Conservation (phyloP, 2,329 filamentous ascomycete species). For the Botrytis deweyae region DNA sequence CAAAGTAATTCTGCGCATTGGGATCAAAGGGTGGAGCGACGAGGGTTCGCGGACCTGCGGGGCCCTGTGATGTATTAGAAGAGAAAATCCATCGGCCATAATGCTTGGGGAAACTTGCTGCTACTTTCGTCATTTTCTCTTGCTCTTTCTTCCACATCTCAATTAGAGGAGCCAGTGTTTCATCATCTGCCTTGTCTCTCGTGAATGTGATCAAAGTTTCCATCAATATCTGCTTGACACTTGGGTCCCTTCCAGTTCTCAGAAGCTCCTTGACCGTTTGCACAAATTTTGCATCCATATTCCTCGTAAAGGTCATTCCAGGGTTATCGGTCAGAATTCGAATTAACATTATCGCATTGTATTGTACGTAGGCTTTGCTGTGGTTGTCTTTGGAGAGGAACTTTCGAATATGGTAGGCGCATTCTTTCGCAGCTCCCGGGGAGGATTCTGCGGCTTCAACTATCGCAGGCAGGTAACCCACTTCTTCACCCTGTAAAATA, state of each 20-base stretch:
- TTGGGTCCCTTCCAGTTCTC: slow-evolving; percentile 66
- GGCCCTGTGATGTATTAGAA: slow-evolving; percentile 17
- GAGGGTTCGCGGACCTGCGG: slow-evolving; percentile 43
- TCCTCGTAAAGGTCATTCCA: slow-evolving; percentile 84
- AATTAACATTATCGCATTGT: slow-evolving; percentile 94
- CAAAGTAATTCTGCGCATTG: slow-evolving; percentile 43
- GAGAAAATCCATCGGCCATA: neutral
- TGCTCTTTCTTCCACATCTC: slow-evolving; percentile 92
- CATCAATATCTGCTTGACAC: slow-evolving; percentile 80
- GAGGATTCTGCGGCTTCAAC: slow-evolving; percentile 95
- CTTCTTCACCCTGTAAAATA: slow-evolving; percentile 70
- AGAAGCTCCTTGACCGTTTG: slow-evolving; percentile 73
- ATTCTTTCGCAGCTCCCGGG: slow-evolving; percentile 78
- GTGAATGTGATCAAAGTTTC: slow-evolving; percentile 83
- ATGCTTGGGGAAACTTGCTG: slow-evolving; percentile 34
- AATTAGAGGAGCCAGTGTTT: slow-evolving; percentile 67
- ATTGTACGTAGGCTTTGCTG: slow-evolving; percentile 69
- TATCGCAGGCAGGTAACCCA: slow-evolving; percentile 86
- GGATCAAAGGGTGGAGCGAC: slow-evolving; percentile 47
- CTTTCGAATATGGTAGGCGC: slow-evolving; percentile 77
- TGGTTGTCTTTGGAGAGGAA: slow-evolving; percentile 74
- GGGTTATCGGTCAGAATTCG: slow-evolving; percentile 93
- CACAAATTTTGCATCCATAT: slow-evolving; percentile 82
- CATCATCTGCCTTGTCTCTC: slow-evolving; percentile 63
- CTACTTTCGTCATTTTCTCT: slow-evolving; percentile 55